These are phyloP conservation scores for Russula sp. DNA, from an alignment of 768 basidiomycete species.

Conservation along the genomic window DNA sequence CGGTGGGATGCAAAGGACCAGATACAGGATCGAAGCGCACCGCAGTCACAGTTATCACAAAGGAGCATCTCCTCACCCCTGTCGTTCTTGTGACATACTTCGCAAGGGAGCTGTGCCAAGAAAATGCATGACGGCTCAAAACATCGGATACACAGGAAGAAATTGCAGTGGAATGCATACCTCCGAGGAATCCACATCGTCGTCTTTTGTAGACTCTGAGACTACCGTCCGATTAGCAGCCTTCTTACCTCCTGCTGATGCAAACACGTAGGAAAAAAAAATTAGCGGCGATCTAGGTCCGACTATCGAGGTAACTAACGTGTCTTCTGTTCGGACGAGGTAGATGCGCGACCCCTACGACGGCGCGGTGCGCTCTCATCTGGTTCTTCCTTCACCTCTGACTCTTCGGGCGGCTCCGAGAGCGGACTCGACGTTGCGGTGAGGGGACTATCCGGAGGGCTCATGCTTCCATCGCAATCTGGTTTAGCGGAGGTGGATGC, in stretches of 20 bases:
- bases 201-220: conserved; percentile 15
- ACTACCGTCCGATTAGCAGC: conserved; percentile 13
- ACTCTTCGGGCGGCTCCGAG: conserved; percentile 76
- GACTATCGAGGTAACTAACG: conserved; percentile 21
- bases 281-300: not conserved
- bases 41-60: conserved; percentile 80
- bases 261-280: not conserved
- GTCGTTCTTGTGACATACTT: conserved; percentile 87
- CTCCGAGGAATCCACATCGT: conserved; percentile 16
- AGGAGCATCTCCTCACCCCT: conserved; percentile 88
- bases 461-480: conserved; percentile 25
- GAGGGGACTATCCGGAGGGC: conserved; percentile 65
- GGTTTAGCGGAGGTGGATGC: conserved; percentile 26
- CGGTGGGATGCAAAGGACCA: not conserved
- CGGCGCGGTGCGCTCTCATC: conserved; percentile 36
- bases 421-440: conserved; percentile 72
- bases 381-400: conserved; percentile 50
- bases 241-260: conserved; percentile 13
- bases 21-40: conserved; percentile 31
- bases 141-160: not conserved
- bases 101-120: conserved; percentile 65
- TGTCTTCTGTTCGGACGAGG: conserved; percentile 41
- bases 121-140: conserved; percentile 13
- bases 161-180: not conserved
- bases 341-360: conserved; percentile 46